Evolutionary conservation across 176 grass and related monocot genomes (phyloP), one percentile per base, ranked within the genome.

Genomic region (Zizania latifolia): DNA sequence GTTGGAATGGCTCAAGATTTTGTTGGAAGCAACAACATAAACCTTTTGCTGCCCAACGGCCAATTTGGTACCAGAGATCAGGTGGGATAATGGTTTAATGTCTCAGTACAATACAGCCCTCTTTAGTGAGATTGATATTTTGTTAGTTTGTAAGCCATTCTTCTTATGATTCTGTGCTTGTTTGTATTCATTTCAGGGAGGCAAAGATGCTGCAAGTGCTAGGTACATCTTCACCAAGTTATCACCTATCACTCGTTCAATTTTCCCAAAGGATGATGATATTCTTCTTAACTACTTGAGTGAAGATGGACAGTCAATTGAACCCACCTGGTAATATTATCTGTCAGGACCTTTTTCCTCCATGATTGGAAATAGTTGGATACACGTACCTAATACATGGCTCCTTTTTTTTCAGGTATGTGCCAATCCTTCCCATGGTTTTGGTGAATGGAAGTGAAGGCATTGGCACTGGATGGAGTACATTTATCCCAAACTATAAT

Each of bases 1-100:
- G 15, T 94, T 86, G 91, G 91, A 78, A 99, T 99, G 95, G 95
- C 95, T 75, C 95, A 99, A 85, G 78, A 82, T 70, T 99, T 94
- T 77, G 95, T 94, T 36, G 91, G 95, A 27, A 92, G 86, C 82
- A 99, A 99, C 79, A 94, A 99, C 24, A 86, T 99, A 22, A 92
- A 88, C 45, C 86, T 99, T 14, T 69, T 99, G 66, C 55, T 33
- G n/a, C 91, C 91, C 43, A 51, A 60, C 57, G 95, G 94, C 23
- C 95, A 99, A 65, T 99, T 99, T 13, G 95, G 91, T 5, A 99
- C 91, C 50, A 84, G 95, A 67, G 46, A 79, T 54, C 76, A 82
- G 82, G 76, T 88, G 66, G 78, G 83, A 23, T 80, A 63, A 26
- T 15, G 43, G 2, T 13, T 4, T 14, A 81, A 22, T 40, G 35